A percentile compares a stretch with the other conserved stretches of the same genome.
Evolutionary conservation across 768 basidiomycete genomes (phyloP).

Genomic region (Termitomyces sp.): DNA sequence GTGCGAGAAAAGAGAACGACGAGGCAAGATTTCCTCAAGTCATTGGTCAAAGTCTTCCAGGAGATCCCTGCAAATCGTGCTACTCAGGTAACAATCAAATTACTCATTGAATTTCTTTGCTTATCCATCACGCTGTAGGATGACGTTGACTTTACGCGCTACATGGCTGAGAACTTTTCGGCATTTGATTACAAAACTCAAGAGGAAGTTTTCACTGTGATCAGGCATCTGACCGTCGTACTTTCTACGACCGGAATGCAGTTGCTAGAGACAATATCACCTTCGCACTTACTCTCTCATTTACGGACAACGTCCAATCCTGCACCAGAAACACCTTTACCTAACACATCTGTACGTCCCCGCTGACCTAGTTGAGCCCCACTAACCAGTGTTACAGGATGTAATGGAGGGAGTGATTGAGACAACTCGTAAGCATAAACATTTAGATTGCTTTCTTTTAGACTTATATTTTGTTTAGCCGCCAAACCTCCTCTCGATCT

Average conservation of each 20-base stretch:
- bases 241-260: slow-evolving; percentile 82
- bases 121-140: slow-evolving; percentile 39
- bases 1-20: slow-evolving; percentile 87
- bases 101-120: not conserved
- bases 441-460: not conserved
- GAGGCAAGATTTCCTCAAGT: slow-evolving; percentile 83
- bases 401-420: slow-evolving; percentile 17
- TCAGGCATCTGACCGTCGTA: slow-evolving; percentile 72
- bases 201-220: slow-evolving; percentile 86
- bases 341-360: slow-evolving; percentile 10
- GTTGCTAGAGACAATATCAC: slow-evolving; percentile 70
- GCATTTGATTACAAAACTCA: slow-evolving; percentile 92
- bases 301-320: slow-evolving; percentile 36
- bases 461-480: slow-evolving; percentile 1
- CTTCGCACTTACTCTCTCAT: slow-evolving; percentile 64
- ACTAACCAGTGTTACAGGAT: slow-evolving; percentile 7
- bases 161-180: slow-evolving; percentile 93
- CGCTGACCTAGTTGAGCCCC: not conserved
- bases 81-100: slow-evolving; percentile 42
- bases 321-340: not conserved
- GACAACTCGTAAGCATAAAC: slow-evolving; percentile 2
- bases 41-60: slow-evolving; percentile 80
- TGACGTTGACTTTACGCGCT: slow-evolving; percentile 83
- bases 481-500: slow-evolving; percentile 4
- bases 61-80: slow-evolving; percentile 55